Evolutionary conservation across 2,329 filamentous ascomycete genomes (phyloP).

Genomic region (Aspergillus jensenii): DNA sequence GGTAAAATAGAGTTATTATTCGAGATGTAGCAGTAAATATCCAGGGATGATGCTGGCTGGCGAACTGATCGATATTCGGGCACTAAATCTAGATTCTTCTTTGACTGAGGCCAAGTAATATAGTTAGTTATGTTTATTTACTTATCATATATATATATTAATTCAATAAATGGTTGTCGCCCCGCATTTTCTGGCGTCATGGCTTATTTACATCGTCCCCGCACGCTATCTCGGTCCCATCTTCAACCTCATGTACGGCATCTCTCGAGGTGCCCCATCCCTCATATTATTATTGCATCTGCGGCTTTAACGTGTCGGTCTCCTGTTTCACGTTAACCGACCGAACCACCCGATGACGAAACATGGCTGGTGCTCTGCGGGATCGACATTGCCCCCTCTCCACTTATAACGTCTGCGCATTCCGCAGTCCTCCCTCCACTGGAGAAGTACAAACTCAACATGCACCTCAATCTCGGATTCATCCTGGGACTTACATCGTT

Average conservation of each 20-base stretch:
- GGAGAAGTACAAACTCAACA: neutral
- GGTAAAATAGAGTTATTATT: no score
- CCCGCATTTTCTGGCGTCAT: no score
- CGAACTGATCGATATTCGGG: no score
- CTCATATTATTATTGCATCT: neutral
- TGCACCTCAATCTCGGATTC: constrained; percentile 15
- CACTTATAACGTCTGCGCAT: neutral
- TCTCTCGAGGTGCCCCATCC: neutral
- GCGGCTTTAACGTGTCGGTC: neutral
- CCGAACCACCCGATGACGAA: constrained; percentile 5
- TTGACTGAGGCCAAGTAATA: no score
- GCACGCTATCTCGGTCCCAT: neutral
- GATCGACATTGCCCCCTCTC: constrained; percentile 5
- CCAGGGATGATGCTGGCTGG: no score
- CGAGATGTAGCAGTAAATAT: no score
- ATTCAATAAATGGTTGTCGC: no score
- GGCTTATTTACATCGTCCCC: neutral
- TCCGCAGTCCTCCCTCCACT: neutral
- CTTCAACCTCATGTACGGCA: neutral
- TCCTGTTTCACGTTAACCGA: neutral
- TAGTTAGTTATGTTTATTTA: no score
- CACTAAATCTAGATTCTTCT: no score
- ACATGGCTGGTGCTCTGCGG: neutral
- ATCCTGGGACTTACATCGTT: constrained; percentile 23
- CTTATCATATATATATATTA: no score